Percentiles rank a stretch among this genome's conserved stretches.
phyloP scores from a whole-genome alignment of 176 grass and related monocot genomes.

The Melocanna baccifera region DNA sequence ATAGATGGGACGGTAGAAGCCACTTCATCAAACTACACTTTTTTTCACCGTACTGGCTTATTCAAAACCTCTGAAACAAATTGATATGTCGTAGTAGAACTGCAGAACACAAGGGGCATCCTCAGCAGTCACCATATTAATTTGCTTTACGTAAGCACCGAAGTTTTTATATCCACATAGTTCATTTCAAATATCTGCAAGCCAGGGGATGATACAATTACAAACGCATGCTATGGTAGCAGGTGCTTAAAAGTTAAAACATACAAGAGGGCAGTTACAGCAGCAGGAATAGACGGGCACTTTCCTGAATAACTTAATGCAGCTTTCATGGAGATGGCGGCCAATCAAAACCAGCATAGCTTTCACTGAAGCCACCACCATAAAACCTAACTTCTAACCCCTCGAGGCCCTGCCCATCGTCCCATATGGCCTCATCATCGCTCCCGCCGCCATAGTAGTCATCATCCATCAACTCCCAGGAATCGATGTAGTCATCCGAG shows the following conservation, averaged over 20 bases:
- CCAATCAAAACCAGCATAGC: slow-evolving; percentile 67
- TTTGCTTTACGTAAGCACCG: slow-evolving; percentile 48
- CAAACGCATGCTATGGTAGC: slow-evolving; percentile 3
- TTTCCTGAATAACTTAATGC: background rate
- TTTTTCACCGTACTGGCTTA: background rate
- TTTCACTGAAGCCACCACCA: slow-evolving; percentile 57
- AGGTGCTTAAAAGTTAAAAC: background rate
- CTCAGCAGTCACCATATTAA: background rate
- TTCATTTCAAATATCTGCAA: slow-evolving; percentile 42
- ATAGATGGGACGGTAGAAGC: background rate
- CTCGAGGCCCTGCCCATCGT: slow-evolving; percentile 62
- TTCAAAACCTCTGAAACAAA: background rate
- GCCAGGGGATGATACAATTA: slow-evolving; percentile 12
- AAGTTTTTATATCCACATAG: slow-evolving; percentile 45
- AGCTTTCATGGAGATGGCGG: slow-evolving; percentile 72
- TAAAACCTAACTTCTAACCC: slow-evolving; percentile 84
- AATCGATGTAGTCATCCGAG: slow-evolving; percentile 67
- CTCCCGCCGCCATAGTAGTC: slow-evolving; percentile 42
- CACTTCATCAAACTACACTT: background rate
- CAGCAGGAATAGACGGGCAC: slow-evolving; percentile 1
- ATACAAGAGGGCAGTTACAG: background rate
- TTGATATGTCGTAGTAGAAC: background rate
- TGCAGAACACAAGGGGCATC: background rate
- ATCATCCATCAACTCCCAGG: slow-evolving; percentile 78
- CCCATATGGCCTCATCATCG: slow-evolving; percentile 84